These are phyloP conservation scores for Monilinia aucupariae DNA, from an alignment of 2,329 filamentous ascomycete species.

Conservation along the genomic window DNA sequence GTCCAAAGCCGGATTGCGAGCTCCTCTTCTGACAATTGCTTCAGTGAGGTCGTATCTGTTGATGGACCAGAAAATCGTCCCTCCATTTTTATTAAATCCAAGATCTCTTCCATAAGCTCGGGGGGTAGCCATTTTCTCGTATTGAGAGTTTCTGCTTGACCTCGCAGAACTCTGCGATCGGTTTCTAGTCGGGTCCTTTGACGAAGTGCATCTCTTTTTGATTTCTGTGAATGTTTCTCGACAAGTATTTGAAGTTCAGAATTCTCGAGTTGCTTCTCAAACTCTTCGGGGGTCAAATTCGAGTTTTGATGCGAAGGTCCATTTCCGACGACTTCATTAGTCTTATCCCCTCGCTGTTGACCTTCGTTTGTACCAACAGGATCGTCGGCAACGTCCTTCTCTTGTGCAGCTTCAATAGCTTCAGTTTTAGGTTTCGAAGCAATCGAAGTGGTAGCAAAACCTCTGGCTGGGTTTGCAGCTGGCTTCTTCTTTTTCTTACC, in stretches of 20 bases:
- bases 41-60: conserved; percentile 36
- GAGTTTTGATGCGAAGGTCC: conserved; percentile 37
- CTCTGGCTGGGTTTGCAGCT: conserved; percentile 77
- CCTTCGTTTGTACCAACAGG: conserved; percentile 18
- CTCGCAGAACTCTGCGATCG: conserved; percentile 74
- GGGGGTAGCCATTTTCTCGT: conserved; percentile 73
- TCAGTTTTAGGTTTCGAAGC: conserved; percentile 76
- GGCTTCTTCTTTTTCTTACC: conserved; percentile 84
- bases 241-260: conserved; percentile 85
- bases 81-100: conserved; percentile 67
- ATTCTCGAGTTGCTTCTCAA: conserved; percentile 82
- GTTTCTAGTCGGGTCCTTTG: conserved; percentile 76
- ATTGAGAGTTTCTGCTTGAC: conserved; percentile 69
- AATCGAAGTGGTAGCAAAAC: conserved; percentile 89
- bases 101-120: conserved; percentile 71
- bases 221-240: conserved; percentile 75
- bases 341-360: conserved; percentile 9
- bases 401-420: conserved; percentile 33
- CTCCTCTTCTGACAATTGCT: conserved; percentile 68
- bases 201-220: conserved; percentile 70
- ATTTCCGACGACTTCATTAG: conserved; percentile 15
- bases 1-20: conserved; percentile 78
- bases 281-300: conserved; percentile 71
- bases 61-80: conserved; percentile 45
- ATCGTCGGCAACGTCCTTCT: conserved; percentile 26